Percentiles rank a stretch among this genome's conserved stretches.
Evolutionary conservation across 192 early-diverging fungal species (phyloP).

Genomic region (Linnemannia exigua): DNA sequence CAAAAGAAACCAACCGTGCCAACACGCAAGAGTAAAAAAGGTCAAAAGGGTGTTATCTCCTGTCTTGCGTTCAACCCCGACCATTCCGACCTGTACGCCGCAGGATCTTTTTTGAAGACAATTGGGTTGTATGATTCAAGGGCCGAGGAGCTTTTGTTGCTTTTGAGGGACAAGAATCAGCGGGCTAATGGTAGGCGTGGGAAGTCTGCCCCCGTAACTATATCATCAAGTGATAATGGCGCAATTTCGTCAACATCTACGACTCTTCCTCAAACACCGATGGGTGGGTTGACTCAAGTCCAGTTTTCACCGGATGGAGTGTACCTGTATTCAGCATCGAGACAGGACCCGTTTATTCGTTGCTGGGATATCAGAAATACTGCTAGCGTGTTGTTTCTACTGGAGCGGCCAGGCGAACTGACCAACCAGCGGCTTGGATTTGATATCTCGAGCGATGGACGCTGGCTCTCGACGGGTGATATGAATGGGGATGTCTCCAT

Average conservation of each 20-base stretch:
- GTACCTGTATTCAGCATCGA: constrained; percentile 77
- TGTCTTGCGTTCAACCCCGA: constrained; percentile 79
- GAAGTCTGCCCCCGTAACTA: background rate
- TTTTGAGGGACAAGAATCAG: constrained; percentile 61
- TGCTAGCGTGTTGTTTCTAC: constrained; percentile 66
- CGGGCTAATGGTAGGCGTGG: constrained; percentile 56
- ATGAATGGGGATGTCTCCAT: constrained; percentile 60
- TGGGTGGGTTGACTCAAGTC: constrained; percentile 59
- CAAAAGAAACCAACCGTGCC: constrained; percentile 66
- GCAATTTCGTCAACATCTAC: background rate
- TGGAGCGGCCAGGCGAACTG: constrained; percentile 61
- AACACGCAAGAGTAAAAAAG: constrained; percentile 74
- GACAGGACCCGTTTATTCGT: constrained; percentile 69
- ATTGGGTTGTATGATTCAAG: constrained; percentile 75
- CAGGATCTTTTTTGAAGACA: constrained; percentile 78
- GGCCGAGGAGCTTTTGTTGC: constrained; percentile 66
- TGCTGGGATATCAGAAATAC: constrained; percentile 90
- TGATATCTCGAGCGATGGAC: constrained; percentile 74
- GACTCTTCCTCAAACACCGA: constrained; percentile 1
- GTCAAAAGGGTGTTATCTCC: constrained; percentile 85
- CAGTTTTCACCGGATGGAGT: constrained; percentile 77
- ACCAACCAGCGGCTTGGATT: constrained; percentile 84
- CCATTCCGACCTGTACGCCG: constrained; percentile 74
- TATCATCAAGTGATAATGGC: background rate
- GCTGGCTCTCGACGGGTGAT: constrained; percentile 73